These are phyloP conservation scores for Melastoma malabathricum DNA, from an alignment of 345 rosid genomes.

Conservation along the genomic window DNA sequence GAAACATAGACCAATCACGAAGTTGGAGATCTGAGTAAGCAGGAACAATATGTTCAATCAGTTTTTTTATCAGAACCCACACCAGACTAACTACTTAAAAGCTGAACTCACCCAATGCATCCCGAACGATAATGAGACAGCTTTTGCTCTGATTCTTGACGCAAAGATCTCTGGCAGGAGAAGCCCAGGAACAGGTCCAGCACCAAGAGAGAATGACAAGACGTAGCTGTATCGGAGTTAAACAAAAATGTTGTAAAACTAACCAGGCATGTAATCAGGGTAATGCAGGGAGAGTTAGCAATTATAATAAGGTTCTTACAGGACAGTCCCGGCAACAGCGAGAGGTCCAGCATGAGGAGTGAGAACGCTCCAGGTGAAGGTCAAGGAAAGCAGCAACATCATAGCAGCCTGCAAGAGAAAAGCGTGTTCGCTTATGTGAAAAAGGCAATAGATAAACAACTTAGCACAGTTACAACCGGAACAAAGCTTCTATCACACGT, in stretches of 20 bases:
- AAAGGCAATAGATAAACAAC: background rate
- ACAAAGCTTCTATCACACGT: background rate
- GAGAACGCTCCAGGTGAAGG: conserved; percentile 87
- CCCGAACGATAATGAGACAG: conserved; percentile 83
- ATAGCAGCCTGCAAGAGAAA: conserved; percentile 54
- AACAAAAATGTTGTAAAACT: conserved; percentile 4
- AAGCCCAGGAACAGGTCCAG: conserved; percentile 99
- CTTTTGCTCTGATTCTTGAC: conserved; percentile 94
- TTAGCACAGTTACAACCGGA: background rate
- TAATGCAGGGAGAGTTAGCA: background rate
- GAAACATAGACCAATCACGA: conserved; percentile 85
- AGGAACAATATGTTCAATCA: background rate
- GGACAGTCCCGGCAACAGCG: conserved; percentile 89
- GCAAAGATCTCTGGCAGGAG: conserved; percentile 95
- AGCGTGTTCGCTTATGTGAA: background rate
- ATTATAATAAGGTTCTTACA: conserved; percentile 38
- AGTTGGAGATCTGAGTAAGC: conserved; percentile 59
- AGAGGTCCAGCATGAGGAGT: conserved; percentile 87
- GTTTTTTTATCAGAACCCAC: background rate
- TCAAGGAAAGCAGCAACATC: conserved; percentile 82
- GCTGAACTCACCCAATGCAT: conserved; percentile 78
- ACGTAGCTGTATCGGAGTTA: conserved; percentile 49
- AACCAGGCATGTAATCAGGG: background rate
- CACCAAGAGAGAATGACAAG: conserved; percentile 92
- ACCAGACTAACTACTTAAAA: too few species aligned